Base-by-base conservation (phyloP, 768 basidiomycete genomes). In the Tubosaeta sp. region DNA sequence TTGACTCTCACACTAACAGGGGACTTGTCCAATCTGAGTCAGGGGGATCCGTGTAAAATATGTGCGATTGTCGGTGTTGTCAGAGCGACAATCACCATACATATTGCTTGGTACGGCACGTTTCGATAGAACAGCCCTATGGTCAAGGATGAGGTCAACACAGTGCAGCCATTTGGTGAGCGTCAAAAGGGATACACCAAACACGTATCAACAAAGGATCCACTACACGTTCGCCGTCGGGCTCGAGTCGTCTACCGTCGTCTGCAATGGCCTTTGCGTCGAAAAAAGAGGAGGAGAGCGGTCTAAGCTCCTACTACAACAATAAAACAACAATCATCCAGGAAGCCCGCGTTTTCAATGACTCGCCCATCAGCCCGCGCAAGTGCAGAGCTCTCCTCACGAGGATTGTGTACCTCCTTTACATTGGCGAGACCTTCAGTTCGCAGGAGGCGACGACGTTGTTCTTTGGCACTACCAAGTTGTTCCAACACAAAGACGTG, bases 401-500 rank as follows among this genome's bases (percentile, higher is more conserved):
- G 39, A 81, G 95, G 65, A 94, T 98, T 61, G 90, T 98, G 38
- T 95, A 97, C 73, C 79, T 99, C 45, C 79, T 99, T 52, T 98
- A 97, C 71, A 84, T 94, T 55, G 96, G 96, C 56, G 96, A 99
- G 74, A 91, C 82, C 1, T 93, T 98, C 68, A 82, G 81, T 30
- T 88, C 92, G 1, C 94, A 97, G 71, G 96, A 99, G 72, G 94
- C 95, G 1, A 99, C 96, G 12, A 92, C 88, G 8, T 73, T 99
- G 57, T 99, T 99, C 82, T 99, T 99, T 71, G 95, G 96, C 39
- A 95, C 94, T 0, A 97, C 96, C 3, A 99, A 99, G 73, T 71
- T 99, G 51, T 99, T 99, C 73, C 96, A 98, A 73, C 90, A 99
- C 71, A 99, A 98, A 70, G 96, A 99, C 75, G 95, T 97, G 66